Percentiles rank a stretch among this genome's conserved stretches.
phyloP scores from a whole-genome alignment of 2,329 filamentous ascomycete genomes.

The Fusarium sp. region DNA sequence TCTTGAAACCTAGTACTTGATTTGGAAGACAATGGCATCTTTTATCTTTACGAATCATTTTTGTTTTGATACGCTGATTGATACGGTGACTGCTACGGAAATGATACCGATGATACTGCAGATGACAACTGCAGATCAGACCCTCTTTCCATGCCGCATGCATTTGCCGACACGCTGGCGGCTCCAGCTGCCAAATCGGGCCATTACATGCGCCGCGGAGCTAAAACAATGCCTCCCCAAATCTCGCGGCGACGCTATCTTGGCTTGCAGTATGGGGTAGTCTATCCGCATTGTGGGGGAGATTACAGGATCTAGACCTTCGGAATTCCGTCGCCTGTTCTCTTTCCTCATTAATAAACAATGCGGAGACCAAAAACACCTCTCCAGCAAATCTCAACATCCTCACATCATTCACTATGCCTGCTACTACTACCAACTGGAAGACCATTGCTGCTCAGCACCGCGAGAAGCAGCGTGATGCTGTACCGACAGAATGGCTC shows the following conservation, averaged over 20 bases:
- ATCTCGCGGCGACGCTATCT: not conserved
- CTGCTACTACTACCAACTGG: slow-evolving; percentile 25
- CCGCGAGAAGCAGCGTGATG: slow-evolving; percentile 22
- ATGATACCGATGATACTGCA: not conserved
- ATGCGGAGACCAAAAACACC: not conserved
- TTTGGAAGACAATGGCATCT: not conserved
- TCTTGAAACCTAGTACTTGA: not conserved
- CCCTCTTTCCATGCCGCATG: not conserved
- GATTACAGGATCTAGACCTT: not conserved
- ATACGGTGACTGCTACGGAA: not conserved
- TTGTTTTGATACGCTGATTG: not conserved
- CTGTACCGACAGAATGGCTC: slow-evolving; percentile 25
- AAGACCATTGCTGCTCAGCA: slow-evolving; percentile 32
- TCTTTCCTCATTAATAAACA: not conserved
- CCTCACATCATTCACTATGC: slow-evolving; percentile 14
- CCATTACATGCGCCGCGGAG: not conserved
- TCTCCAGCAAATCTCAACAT: not conserved
- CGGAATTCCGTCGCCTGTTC: not conserved
- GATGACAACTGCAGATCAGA: not conserved
- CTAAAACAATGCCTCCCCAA: not conserved
- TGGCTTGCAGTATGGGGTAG: not conserved
- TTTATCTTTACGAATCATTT: slow-evolving; percentile 10
- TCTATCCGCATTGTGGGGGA: not conserved
- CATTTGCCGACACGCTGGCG: not conserved
- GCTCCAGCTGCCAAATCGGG: not conserved